These are phyloP conservation scores for Neurospora sublineolata DNA, from an alignment of 495 filamentous ascomycete species.

Conservation along the genomic window DNA sequence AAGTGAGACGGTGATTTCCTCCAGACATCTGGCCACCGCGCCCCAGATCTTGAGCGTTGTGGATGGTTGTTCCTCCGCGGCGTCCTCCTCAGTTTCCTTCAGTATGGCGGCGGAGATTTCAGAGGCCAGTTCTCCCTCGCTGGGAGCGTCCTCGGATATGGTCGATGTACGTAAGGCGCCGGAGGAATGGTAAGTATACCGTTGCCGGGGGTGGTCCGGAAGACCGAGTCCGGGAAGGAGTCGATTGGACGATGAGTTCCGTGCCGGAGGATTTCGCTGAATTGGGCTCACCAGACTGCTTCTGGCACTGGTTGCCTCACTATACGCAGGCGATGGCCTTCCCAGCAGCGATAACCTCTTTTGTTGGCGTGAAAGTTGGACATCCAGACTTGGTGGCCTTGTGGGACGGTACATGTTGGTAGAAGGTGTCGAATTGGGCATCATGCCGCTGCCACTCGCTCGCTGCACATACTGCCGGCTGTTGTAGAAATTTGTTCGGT, in stretches of 20 bases:
- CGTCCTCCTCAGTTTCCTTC: background rate
- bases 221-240: background rate
- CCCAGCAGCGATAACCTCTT: background rate
- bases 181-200: background rate
- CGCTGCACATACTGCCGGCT: background rate
- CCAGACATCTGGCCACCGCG: background rate
- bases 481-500: background rate
- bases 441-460: background rate
- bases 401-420: background rate
- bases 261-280: background rate
- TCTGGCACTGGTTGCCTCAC: background rate
- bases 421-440: background rate
- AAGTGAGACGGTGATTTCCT: conserved; percentile 2
- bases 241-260: background rate
- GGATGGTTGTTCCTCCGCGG: background rate
- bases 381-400: background rate
- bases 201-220: background rate
- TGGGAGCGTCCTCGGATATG: background rate
- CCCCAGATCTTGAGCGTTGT: conserved; percentile 1
- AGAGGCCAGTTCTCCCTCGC: background rate
- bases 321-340: background rate
- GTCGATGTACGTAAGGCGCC: background rate
- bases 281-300: background rate
- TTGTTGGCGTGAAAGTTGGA: background rate
- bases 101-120: background rate